These are phyloP conservation scores for Auriculariales sp. DNA, from an alignment of 768 basidiomycete species.

Conservation along the genomic window DNA sequence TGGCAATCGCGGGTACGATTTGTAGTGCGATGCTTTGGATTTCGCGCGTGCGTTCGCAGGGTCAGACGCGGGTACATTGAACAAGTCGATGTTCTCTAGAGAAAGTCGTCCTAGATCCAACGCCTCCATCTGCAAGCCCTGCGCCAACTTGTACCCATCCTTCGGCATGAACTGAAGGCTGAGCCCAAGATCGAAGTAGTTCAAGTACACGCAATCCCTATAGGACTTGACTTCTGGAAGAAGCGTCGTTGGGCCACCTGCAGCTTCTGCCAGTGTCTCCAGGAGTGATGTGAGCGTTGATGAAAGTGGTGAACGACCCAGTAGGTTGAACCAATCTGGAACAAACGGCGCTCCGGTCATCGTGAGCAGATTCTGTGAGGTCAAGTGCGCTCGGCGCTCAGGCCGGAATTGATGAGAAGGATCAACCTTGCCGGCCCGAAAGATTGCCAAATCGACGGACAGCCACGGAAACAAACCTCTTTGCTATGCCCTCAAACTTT, in stretches of 20 bases:
- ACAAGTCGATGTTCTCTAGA: constrained; percentile 70
- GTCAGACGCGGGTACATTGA: constrained; percentile 38
- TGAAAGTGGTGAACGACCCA: background rate
- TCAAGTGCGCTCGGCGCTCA: too few relatives aligned
- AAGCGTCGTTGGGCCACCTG: constrained; percentile 1
- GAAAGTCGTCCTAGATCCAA: constrained; percentile 35
- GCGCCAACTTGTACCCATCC: constrained; percentile 43
- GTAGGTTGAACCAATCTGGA: background rate
- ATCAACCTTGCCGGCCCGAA: too few relatives aligned
- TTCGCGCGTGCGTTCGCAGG: constrained; percentile 15
- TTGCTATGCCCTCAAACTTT: too few relatives aligned
- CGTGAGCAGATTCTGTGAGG: background rate
- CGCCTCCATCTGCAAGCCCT: constrained; percentile 28
- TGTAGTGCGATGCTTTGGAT: constrained; percentile 24
- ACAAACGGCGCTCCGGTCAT: background rate
- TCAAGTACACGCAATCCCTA: constrained; percentile 75
- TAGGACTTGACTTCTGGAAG: constrained; percentile 65
- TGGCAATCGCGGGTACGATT: constrained; percentile 41
- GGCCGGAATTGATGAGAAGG: too few relatives aligned
- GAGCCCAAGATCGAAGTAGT: constrained; percentile 64
- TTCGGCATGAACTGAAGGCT: constrained; percentile 65
- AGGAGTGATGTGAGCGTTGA: background rate
- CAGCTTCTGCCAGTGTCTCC: background rate
- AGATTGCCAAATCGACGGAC: too few relatives aligned
- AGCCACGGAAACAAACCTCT: too few relatives aligned